Evolutionary conservation across 176 grass and related monocot genomes (phyloP), one percentile per base, ranked within the genome.

Genomic region (Alopecurus myosuroides): DNA sequence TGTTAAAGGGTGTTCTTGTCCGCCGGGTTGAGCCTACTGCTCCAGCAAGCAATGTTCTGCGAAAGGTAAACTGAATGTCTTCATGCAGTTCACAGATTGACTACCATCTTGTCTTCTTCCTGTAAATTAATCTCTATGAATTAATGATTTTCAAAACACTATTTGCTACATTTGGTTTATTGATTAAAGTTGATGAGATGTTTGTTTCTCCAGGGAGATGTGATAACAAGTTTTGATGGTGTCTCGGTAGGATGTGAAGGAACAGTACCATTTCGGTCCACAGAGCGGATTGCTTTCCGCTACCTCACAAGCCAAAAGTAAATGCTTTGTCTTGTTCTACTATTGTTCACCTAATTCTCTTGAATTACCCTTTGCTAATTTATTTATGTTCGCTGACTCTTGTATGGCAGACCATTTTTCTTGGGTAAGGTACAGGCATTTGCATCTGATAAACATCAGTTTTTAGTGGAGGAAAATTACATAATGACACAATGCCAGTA

Each of bases 271-370:
- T 98, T 98, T 77, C 85, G 89, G 41, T 98, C 97, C 57, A 94
- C 97, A 23, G 97, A 95, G 69, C 91, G 93, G 26, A 98, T 98
- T 88, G 97, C 87, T 83, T 95, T 98, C 85, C 97, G 93, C 49
- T 98, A 98, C 63, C 86, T 98, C 74, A 91, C 94, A 82, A 98
- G 97, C 89, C 91, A 94, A 95, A 98, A 94, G 97, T 95, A 98
- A 89, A 80, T 88, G 72, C 9, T 22, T 23, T 79, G 50, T 4
- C 55, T 84, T 71, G 62, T 84, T 67, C 60, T 73, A 77, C 42
- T 72, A 69, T 86, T 26, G 14, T 53, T 52, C n/a, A 12, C 49
- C 20, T 56, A 18, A 28, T 85, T 30, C 18, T 56, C 72, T 57
- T 80, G 37, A 48, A 63, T 26, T 75, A 13, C 1, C 44, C 35